Conservation (phyloP, 176 grass and related monocot species). For the Cocos nucifera region DNA sequence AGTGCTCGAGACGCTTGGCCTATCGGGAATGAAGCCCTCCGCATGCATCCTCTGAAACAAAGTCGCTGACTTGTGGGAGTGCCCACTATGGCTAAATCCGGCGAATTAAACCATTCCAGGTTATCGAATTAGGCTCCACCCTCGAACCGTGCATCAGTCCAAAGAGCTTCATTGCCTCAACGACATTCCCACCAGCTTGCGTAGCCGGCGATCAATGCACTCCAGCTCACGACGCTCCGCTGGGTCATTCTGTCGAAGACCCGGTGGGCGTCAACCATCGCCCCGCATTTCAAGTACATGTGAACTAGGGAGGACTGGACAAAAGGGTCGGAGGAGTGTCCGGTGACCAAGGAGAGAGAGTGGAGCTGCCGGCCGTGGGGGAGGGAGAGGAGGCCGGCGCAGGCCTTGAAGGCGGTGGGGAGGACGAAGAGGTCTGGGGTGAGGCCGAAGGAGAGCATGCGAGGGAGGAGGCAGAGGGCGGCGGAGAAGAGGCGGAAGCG, state of each 20-base stretch:
- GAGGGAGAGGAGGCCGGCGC: neutral
- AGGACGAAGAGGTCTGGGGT: no score
- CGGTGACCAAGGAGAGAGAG: slow-evolving; percentile 33
- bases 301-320: slow-evolving; percentile 42
- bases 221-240: slow-evolving; percentile 33
- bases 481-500: neutral
- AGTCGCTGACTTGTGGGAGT: slow-evolving; percentile 18
- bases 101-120: slow-evolving; percentile 58
- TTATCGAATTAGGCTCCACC: slow-evolving; percentile 41
- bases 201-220: slow-evolving; percentile 22
- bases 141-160: slow-evolving; percentile 27
- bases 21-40: slow-evolving; percentile 35
- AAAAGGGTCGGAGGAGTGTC: slow-evolving; percentile 40
- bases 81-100: slow-evolving; percentile 47
- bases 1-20: slow-evolving; percentile 16
- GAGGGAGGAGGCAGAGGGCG: no score
- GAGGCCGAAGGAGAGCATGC: no score
- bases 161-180: slow-evolving; percentile 23
- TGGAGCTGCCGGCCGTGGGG: neutral
- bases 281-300: no score
- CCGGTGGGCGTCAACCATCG: no score
- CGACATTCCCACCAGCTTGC: slow-evolving; percentile 18
- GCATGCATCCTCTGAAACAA: slow-evolving; percentile 58
- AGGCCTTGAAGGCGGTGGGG: no score
- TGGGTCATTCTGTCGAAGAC: slow-evolving; percentile 46